Evolutionary conservation across 371 early-diverging fungal genomes (phyloP).

Genomic region (Nematocida minor): DNA sequence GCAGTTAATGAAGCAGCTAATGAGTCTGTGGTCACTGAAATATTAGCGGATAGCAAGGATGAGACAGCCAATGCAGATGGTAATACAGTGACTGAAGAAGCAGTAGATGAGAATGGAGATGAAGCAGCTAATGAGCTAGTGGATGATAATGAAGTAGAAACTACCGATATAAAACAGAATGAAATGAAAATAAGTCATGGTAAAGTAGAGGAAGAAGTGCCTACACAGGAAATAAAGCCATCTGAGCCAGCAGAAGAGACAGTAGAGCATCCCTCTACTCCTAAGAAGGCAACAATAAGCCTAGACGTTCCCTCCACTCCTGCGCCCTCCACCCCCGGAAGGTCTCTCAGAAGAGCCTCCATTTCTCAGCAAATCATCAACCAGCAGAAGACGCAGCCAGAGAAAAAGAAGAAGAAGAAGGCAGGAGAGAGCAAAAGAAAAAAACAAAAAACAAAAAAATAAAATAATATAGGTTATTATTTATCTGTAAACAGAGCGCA

Average conservation of each 20-base stretch:
- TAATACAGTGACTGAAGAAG: not conserved
- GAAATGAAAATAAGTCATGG: not conserved
- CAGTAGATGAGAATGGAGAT: not conserved
- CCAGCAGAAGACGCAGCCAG: not conserved
- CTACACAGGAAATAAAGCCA: not conserved
- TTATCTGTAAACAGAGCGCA: too few species aligned
- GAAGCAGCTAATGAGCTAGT: not conserved
- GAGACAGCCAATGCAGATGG: not conserved
- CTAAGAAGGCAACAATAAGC: not conserved
- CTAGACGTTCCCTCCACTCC: not conserved
- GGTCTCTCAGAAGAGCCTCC: conserved; percentile 25
- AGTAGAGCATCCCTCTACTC: too few species aligned
- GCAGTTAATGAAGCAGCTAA: not conserved
- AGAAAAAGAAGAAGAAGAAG: conserved; percentile 3
- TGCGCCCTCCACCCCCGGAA: not conserved
- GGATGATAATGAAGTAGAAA: not conserved
- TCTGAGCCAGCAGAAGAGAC: not conserved
- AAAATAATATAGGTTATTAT: not conserved
- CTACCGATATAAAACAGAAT: not conserved
- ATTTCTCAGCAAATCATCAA: conserved; percentile 20
- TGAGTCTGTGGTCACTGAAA: not conserved
- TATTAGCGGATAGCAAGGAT: not conserved
- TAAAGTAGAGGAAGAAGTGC: not conserved
- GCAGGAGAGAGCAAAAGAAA: not conserved
- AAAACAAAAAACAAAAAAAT: too few species aligned